Evolutionary conservation across 352 stramenopile genomes (phyloP), one percentile per base, ranked within the genome.

Genomic region (Phytophthora hybrid): DNA sequence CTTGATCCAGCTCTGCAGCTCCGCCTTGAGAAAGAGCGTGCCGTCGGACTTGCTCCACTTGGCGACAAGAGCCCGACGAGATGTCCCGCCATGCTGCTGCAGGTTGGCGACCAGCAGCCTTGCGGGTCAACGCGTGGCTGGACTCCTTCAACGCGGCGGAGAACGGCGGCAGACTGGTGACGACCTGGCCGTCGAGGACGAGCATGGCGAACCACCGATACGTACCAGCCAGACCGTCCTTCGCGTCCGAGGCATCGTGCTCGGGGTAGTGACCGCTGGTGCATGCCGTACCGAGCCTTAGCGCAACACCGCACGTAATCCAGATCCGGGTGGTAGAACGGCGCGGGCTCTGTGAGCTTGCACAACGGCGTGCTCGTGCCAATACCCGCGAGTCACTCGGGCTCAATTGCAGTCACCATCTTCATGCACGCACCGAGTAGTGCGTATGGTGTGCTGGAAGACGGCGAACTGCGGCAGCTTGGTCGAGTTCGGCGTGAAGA

Each of bases 331-430:
- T 93, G 72, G 61, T 93, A 96, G 51, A 80, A 89, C 29, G 89
- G 89, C 21, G 74, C 73, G 26, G 89, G 88, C 67, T 94, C 88
- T 0, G 67, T 63, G 21, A 96, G 63, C 52, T 82, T 85, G 67
- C 88, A 94, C 56, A 96, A 61, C 37, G 89, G 87, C 23, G 87
- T 93, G 59, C 84, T 82, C 68, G 90, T 85, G 10, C 80, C 88
- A n/a, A 96, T 89, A 5, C 81, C 81, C n/a, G 84, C 80, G 18
- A 99, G 90, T 97, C 98, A 99, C 74, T 98, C 88, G 6, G 96
- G 93, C 67, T 99, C 98, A 14, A 99, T 95, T 1, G 97, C 95
- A 11, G 98, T 99, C 26, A 99, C 97, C 69, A 92, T 99, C 69
- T 96, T 98, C 95, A 99, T 99, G 84, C 98, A 99, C 59, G 87